Evolutionary conservation across 371 early-diverging fungal genomes (phyloP), one percentile per base, ranked within the genome.

Genomic region (Thermomucor indicae-seudaticae): DNA sequence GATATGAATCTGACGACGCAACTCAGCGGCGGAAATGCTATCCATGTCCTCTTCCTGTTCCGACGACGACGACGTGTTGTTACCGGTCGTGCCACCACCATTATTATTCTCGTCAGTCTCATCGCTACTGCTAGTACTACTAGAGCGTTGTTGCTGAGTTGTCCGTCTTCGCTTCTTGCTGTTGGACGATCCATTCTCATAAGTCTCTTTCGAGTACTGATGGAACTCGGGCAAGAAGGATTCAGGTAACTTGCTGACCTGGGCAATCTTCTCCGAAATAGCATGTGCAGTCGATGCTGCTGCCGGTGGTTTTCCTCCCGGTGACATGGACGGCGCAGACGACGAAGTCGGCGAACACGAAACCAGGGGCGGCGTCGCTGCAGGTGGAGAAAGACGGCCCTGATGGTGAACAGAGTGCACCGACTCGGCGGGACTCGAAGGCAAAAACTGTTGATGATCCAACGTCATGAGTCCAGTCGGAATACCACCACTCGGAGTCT

Each of bases 1-100:
- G 49, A 81, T 81, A 54, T 81, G 81, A 40, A 81, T 70, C 44
- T 75, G 81, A 31, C 78, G 65, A 48, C 81, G 73, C 17, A 78
- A 47, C 53, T 81, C 81, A 29, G 72, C 65, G n/a, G 75, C 65
- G 30, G 61, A 55, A 16, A 65, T 55, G 48, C 60, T 47, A 48
- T 68, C 62, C 3, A 52, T 35, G 35, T 64, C 65, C 11, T 71
- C 62, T 14, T 71, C 67, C 19, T 58, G 49, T 23, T 58, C 49
- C n/a, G 49, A 52, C 10, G 52, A 53, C 22, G 29, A 31, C n/a
- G n/a, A n/a, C n/a, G n/a, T n/a, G n/a, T n/a, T n/a, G n/a, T n/a
- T n/a, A n/a, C n/a, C n/a, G n/a, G n/a, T n/a, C n/a, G n/a, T n/a
- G n/a, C n/a, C n/a, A 23, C 29, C 27, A 1, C 41, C 41, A 27